A percentile compares a stretch with the other conserved stretches of the same genome.
These are phyloP conservation scores for Xylaria grammica DNA, from an alignment of 495 filamentous ascomycete genomes.

Conservation along the genomic window DNA sequence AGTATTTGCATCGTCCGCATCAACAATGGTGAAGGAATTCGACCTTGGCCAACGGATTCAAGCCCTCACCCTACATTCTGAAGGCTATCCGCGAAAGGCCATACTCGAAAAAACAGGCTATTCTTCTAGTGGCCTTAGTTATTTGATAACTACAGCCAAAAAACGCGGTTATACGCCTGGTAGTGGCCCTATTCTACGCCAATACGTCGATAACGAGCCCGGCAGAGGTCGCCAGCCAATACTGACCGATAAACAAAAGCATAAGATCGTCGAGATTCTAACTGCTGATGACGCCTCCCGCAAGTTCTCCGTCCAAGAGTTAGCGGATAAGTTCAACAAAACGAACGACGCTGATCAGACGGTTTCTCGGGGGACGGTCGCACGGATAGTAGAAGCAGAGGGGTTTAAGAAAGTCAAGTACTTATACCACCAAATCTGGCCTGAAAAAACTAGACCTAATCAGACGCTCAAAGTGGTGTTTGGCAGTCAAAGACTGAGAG, in stretches of 20 bases:
- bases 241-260: background rate
- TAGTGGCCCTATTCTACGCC: background rate
- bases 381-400: background rate
- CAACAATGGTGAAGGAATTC: background rate
- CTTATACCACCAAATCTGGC: background rate
- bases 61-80: background rate
- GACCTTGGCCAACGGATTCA: background rate
- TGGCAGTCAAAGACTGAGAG: background rate
- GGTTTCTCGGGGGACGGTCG: background rate
- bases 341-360: background rate
- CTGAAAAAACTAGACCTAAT: background rate
- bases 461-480: background rate
- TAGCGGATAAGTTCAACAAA: slow-evolving; percentile 1
- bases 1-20: too few species aligned
- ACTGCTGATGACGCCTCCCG: background rate
- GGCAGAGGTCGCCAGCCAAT: background rate
- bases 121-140: background rate
- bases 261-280: background rate
- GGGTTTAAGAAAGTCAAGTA: background rate
- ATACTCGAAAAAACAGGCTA: slow-evolving; percentile 2
- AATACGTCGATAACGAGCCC: background rate
- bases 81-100: background rate
- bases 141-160: background rate
- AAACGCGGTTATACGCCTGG: slow-evolving; percentile 9
- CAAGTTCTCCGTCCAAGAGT: background rate